Conservation (phyloP, 306 rosid genomes). For the Acacia melanoxylon region DNA sequence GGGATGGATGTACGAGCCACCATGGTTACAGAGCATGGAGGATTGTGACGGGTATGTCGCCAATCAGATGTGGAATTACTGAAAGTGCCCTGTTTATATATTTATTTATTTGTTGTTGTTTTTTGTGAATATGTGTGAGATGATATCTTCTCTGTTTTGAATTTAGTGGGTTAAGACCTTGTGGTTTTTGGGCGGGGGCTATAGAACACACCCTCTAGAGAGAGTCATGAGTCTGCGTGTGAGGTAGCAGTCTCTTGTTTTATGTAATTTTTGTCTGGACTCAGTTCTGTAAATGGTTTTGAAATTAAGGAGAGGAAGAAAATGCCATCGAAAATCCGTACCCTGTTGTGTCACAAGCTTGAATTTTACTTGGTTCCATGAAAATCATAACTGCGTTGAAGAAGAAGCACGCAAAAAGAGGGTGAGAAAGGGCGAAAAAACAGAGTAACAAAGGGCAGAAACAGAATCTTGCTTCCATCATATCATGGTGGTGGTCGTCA, state of each 20-base stretch:
- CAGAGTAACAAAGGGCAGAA: neutral
- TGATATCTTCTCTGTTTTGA: neutral
- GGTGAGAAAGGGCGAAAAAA: neutral
- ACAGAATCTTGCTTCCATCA: slow-evolving; percentile 32
- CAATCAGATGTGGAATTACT: slow-evolving; percentile 48
- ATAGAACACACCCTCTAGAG: neutral
- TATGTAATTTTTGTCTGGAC: neutral
- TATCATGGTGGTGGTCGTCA: slow-evolving; percentile 28
- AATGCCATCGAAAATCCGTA: neutral
- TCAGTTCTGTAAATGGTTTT: neutral
- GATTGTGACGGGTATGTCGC: slow-evolving; percentile 26
- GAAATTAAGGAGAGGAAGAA: neutral
- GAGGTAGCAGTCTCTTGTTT: neutral
- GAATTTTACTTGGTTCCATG: neutral
- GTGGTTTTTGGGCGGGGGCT: slow-evolving; percentile 35
- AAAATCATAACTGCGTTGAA: neutral
- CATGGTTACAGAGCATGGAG: slow-evolving; percentile 49
- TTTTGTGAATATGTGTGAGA: neutral
- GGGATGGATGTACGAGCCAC: slow-evolving; percentile 65
- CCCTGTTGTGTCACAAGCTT: slow-evolving; percentile 14
- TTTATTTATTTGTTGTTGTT: neutral
- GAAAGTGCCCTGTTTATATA: neutral
- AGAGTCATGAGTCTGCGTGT: neutral
- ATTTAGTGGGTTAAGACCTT: slow-evolving; percentile 27
- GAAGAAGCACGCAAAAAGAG: neutral